Evolutionary conservation across 106 monocot species (phyloP).

Genomic region (Allium sativum): DNA sequence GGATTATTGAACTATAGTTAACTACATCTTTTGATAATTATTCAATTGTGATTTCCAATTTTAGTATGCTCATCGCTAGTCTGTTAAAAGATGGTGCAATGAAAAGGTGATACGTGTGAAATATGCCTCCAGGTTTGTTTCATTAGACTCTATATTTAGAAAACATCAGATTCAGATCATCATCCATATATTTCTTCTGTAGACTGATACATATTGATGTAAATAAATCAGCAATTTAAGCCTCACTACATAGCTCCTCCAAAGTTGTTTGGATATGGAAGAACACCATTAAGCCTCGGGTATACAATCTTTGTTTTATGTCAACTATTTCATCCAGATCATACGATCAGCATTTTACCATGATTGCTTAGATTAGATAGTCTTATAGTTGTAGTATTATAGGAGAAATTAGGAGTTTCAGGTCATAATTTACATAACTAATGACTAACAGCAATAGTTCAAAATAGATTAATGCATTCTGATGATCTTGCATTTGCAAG

Average conservation of each 20-base stretch:
- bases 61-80: constrained; percentile 80
- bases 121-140: constrained; percentile 68
- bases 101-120: constrained; percentile 77
- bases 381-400: constrained; percentile 1
- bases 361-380: too few relatives aligned
- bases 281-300: constrained; percentile 57
- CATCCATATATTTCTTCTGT: too few relatives aligned
- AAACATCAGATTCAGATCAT: background rate
- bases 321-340: too few relatives aligned
- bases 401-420: constrained; percentile 61
- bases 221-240: constrained; percentile 42
- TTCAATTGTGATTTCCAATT: background rate
- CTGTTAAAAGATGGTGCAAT: constrained; percentile 78
- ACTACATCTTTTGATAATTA: background rate
- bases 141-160: background rate
- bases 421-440: constrained; percentile 26
- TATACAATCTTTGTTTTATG: constrained; percentile 6
- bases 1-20: too few relatives aligned
- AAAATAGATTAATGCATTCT: constrained; percentile 12
- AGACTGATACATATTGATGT: too few relatives aligned
- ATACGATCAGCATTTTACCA: too few relatives aligned
- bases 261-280: constrained; percentile 42
- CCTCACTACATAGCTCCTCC: constrained; percentile 58
- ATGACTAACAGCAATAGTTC: constrained; percentile 27
- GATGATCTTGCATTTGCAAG: constrained; percentile 31